These are phyloP conservation scores for Chlamydomonas incerta DNA, from an alignment of 139 green algal genomes.

Conservation along the genomic window DNA sequence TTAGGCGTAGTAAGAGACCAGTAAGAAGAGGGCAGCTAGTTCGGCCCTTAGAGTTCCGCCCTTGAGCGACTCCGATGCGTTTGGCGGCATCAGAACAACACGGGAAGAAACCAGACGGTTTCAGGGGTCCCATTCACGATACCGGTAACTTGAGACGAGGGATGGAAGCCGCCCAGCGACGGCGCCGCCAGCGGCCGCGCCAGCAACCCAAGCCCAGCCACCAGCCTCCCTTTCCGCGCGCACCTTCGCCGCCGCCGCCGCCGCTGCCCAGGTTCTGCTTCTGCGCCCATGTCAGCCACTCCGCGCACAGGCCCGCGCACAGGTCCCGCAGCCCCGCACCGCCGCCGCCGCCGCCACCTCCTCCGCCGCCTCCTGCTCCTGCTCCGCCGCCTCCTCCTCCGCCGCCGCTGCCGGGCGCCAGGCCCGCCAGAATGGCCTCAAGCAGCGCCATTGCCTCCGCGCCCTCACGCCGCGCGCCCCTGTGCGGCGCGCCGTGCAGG, in stretches of 20 bases:
- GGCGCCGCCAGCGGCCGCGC: background rate
- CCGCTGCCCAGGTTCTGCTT: slow-evolving; percentile 19
- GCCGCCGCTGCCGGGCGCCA: background rate
- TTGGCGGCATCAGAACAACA: too few species aligned
- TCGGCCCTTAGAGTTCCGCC: too few species aligned
- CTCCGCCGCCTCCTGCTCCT: background rate
- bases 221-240: background rate
- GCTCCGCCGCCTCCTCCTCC: background rate
- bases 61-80: too few species aligned
- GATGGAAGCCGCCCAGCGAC: too few species aligned
- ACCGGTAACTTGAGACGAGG: too few species aligned
- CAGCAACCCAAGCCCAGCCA: background rate
- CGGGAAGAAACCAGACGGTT: too few species aligned
- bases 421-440: slow-evolving; percentile 19
- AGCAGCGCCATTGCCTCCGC: slow-evolving; percentile 44
- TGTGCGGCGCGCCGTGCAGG: background rate
- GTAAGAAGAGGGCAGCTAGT: too few species aligned
- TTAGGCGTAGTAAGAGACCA: too few species aligned
- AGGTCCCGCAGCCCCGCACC: slow-evolving; percentile 14
- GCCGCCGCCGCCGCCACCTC: background rate
- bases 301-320: slow-evolving; percentile 23
- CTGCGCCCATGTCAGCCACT: slow-evolving; percentile 34
- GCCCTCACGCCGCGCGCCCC: slow-evolving; percentile 31
- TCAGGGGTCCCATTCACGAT: too few species aligned
- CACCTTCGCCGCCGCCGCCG: background rate